These are phyloP conservation scores for Aquilaria sinensis DNA, from an alignment of 345 rosid genomes.

Conservation along the genomic window DNA sequence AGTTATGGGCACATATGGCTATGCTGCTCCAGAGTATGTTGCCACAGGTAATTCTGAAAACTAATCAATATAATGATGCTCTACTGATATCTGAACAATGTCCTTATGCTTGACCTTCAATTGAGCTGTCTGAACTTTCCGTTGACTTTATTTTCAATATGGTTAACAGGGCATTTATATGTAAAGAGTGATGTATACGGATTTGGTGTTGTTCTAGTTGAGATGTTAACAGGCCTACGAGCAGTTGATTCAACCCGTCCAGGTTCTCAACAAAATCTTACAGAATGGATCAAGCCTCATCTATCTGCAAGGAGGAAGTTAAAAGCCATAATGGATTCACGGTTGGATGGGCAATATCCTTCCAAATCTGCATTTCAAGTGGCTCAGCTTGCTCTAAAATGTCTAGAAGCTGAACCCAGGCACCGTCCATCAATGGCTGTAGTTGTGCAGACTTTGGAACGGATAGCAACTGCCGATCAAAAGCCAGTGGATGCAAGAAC, in stretches of 20 bases:
- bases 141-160: constrained; percentile 5
- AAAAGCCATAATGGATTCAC: constrained; percentile 59
- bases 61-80: constrained; percentile 10
- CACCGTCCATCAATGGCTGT: constrained; percentile 83
- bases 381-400: constrained; percentile 65
- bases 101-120: background rate
- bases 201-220: constrained; percentile 84
- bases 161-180: constrained; percentile 76
- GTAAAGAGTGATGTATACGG: constrained; percentile 95
- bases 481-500: constrained; percentile 43
- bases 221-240: constrained; percentile 78
- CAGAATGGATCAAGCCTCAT: constrained; percentile 86
- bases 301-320: constrained; percentile 61
- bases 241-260: constrained; percentile 88
- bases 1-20: constrained; percentile 93
- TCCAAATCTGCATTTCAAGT: constrained; percentile 53
- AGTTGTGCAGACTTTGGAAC: constrained; percentile 65
- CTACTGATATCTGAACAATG: background rate
- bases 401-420: constrained; percentile 65
- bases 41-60: constrained; percentile 56
- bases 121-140: constrained; percentile 2
- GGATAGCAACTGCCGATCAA: constrained; percentile 45
- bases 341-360: constrained; percentile 79
- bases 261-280: constrained; percentile 50
- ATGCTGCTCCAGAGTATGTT: constrained; percentile 97